phyloP scores from a whole-genome alignment of 2,329 filamentous ascomycete genomes.

The Fusarium sp. region DNA sequence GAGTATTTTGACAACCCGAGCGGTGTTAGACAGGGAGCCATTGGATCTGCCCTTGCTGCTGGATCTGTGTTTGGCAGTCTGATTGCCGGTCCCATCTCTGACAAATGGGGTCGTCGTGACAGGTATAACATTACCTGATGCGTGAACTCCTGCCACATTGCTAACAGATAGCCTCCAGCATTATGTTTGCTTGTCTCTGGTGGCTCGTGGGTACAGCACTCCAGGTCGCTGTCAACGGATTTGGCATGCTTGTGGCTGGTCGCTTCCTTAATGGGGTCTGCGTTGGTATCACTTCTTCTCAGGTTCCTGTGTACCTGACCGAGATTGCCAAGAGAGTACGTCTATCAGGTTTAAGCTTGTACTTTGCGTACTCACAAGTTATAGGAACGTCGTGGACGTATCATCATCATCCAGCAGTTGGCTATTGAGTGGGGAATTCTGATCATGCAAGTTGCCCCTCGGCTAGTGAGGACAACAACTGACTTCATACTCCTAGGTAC shows the following conservation, averaged over 20 bases:
- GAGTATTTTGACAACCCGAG: slow-evolving; percentile 20
- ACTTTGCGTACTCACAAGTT: not conserved
- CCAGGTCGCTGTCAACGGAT: slow-evolving; percentile 1
- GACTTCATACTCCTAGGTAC: slow-evolving; percentile 54
- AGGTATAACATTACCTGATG: not conserved
- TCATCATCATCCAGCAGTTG: slow-evolving; percentile 28
- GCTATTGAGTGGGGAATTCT: slow-evolving; percentile 56
- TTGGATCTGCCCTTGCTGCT: slow-evolving; percentile 23
- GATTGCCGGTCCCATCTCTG: slow-evolving; percentile 22
- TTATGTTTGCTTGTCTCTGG: slow-evolving; percentile 15
- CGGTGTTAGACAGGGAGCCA: slow-evolving; percentile 18
- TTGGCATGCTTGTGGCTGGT: slow-evolving; percentile 16
- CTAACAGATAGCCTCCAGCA: not conserved
- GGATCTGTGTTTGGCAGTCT: slow-evolving; percentile 23
- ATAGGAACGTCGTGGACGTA: slow-evolving; percentile 21
- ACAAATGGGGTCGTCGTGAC: slow-evolving; percentile 18
- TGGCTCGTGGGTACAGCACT: slow-evolving; percentile 4
- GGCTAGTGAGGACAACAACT: not conserved
- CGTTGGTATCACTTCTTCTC: slow-evolving; percentile 18
- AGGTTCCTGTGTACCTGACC: slow-evolving; percentile 22
- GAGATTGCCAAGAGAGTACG: slow-evolving; percentile 23
- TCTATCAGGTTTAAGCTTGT: not conserved
- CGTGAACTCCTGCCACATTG: not conserved
- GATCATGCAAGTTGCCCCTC: slow-evolving; percentile 58
- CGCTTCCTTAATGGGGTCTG: slow-evolving; percentile 15